A percentile compares a stretch with the other conserved stretches of the same genome.
Conservation (phyloP, 2,329 filamentous ascomycete genomes). For the Zasmidium cellare region DNA sequence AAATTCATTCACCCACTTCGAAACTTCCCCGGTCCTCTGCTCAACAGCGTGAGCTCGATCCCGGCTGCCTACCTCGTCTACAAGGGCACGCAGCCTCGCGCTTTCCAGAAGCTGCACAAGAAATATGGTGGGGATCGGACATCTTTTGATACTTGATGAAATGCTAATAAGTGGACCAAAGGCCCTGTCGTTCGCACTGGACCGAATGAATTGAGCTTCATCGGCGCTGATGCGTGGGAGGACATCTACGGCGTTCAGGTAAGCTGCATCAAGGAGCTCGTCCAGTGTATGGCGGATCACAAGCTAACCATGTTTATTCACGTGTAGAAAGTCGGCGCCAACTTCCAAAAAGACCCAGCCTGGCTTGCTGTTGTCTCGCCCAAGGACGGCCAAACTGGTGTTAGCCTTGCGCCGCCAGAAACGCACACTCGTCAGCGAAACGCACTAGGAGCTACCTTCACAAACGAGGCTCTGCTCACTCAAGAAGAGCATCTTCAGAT, state of each 20-base stretch:
- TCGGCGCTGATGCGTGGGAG: neutral
- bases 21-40: neutral
- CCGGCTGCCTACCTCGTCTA: conserved; percentile 1
- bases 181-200: neutral
- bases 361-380: neutral
- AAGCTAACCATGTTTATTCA: no score
- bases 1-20: neutral
- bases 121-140: conserved; percentile 31
- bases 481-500: neutral
- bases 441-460: neutral
- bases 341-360: neutral
- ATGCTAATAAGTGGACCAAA: no score
- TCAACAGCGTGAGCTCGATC: neutral
- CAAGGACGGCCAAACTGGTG: neutral
- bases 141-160: no score
- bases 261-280: no score
- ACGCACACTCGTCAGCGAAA: conserved; percentile 1
- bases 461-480: conserved; percentile 1
- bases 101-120: conserved; percentile 29
- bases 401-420: conserved; percentile 3
- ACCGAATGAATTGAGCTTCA: neutral
- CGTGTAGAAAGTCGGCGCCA: conserved; percentile 1
- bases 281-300: no score
- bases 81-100: neutral
- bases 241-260: conserved; percentile 2